Evolutionary conservation across 164 flowering plant species (phyloP).

Genomic region (Santalum album): DNA sequence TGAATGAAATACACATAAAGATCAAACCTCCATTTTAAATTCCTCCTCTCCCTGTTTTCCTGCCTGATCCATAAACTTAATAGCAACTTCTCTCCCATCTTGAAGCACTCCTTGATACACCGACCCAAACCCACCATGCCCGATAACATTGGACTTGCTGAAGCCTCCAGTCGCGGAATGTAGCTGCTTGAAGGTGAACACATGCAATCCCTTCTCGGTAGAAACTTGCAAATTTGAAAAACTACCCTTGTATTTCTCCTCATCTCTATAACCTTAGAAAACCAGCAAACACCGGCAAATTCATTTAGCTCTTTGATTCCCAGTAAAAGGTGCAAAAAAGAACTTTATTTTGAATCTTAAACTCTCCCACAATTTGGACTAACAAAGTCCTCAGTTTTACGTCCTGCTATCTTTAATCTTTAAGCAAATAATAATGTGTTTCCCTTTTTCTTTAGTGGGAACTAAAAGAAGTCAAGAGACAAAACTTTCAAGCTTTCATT

Average conservation of each 20-base stretch:
- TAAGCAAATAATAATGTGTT: too few relatives aligned
- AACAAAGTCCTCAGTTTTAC: too few relatives aligned
- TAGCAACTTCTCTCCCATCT: conserved; percentile 78
- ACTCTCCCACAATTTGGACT: too few relatives aligned
- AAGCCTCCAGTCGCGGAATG: conserved; percentile 88
- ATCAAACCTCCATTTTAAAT: conserved; percentile 75
- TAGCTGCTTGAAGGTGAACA: conserved; percentile 85
- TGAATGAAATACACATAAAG: background rate
- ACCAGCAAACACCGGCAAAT: background rate
- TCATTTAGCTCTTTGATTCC: too few relatives aligned
- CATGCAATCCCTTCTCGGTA: conserved; percentile 57
- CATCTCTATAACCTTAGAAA: conserved; percentile 29
- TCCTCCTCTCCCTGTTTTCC: conserved; percentile 96
- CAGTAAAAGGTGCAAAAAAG: too few relatives aligned
- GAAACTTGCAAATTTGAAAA: conserved; percentile 27
- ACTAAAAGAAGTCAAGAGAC: too few relatives aligned
- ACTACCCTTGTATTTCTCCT: conserved; percentile 22
- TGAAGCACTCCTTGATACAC: conserved; percentile 81
- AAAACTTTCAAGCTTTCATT: too few relatives aligned
- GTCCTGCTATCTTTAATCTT: too few relatives aligned
- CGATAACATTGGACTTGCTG: conserved; percentile 75
- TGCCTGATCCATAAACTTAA: conserved; percentile 80
- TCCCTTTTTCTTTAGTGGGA: too few relatives aligned
- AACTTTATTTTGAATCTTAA: too few relatives aligned
- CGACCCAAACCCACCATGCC: conserved; percentile 85